Evolutionary conservation across 2,329 filamentous ascomycete genomes (phyloP), one percentile per base, ranked within the genome.

Genomic region (Fusarium equiseti): DNA sequence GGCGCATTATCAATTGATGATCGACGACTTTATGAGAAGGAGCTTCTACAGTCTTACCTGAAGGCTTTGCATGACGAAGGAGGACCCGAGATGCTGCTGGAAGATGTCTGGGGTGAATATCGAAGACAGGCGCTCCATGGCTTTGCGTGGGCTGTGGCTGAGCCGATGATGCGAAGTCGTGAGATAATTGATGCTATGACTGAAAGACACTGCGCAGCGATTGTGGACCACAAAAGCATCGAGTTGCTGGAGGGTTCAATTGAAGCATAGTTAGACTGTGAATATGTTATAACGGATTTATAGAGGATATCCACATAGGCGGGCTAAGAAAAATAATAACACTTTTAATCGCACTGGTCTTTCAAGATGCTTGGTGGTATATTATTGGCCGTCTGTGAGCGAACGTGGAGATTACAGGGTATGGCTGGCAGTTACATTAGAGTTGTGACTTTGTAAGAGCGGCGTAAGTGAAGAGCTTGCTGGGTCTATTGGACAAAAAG

Each of bases 91-190:
- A 44, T 61, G 7, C 9, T 29, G 0, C 16, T 43, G 2, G 48
- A 64, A 8, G 48, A 52, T 3, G 11, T 63, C 11, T 72, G 58
- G 61, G 55, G 44, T 6, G 70, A 72, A 29, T 70, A 70, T 15
- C 22, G 53, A 16, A 59, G 22, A n/a, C 55, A 72, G 10, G 20
- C 29, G 4, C 58, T 72, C 3, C 49, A 72, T n/a, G 65, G 68
- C 8, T 70, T 72, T 22, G 49, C 54, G 1, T 72, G 68, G 68
- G 20, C 35, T 11, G 61, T 72, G 6, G 55, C 59, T 16, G 49
- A 55, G 1, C 55, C 69, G 2, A 59, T 71, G 54, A 71, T 72
- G 60, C 69, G 71, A 20, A 57, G 27, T 16, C 53, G 48, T 12
- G 57, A 71, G 12, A 40, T 61, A 26, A 55, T 69, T 1, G 55